These are phyloP conservation scores for Backusella sp. DNA, from an alignment of 192 early-diverging fungal genomes.

Conservation along the genomic window DNA sequence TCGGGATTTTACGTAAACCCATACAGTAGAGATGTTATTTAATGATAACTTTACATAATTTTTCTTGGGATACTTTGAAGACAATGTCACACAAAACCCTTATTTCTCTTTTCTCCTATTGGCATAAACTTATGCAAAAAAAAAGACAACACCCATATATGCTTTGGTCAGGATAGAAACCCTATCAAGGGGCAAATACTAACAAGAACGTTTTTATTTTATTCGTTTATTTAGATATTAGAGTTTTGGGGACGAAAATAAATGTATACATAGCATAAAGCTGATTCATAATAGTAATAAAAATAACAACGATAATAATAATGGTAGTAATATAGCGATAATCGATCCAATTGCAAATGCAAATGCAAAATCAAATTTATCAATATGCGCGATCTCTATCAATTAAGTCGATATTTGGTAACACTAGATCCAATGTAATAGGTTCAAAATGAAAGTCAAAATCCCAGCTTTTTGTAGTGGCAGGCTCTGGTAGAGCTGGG, in stretches of 20 bases:
- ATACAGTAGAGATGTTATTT: too few species aligned
- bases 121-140: not conserved
- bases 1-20: too few species aligned
- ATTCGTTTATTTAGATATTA: not conserved
- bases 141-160: not conserved
- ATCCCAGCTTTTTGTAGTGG: not conserved
- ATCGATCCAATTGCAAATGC: not conserved
- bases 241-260: not conserved
- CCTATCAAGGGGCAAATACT: not conserved
- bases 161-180: not conserved
- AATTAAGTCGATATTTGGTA: not conserved
- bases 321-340: not conserved
- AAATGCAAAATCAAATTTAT: not conserved
- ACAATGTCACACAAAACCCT: not conserved
- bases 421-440: not conserved
- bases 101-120: not conserved
- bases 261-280: not conserved
- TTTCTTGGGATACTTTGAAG: not conserved
- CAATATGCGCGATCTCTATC: not conserved
- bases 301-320: not conserved
- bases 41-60: not conserved
- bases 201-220: not conserved
- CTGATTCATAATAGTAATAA: not conserved
- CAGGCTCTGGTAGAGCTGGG: not conserved
- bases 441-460: conserved; percentile 15